Conservation (phyloP, 352 stramenopile species). For the Phytopythium vexans region DNA sequence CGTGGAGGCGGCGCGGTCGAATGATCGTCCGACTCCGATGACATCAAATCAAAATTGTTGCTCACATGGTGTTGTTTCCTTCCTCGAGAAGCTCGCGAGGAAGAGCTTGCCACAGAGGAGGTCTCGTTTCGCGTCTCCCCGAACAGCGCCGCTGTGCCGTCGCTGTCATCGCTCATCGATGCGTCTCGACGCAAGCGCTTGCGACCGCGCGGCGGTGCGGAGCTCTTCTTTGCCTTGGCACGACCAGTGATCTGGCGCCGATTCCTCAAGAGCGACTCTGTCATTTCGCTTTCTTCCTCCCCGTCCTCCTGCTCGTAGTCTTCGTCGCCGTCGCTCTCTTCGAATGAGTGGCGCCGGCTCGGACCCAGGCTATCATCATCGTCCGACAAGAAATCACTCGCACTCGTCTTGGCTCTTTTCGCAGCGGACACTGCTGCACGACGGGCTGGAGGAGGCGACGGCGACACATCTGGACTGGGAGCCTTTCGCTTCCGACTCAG, state of each 20-base stretch:
- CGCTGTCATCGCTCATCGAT: conserved; percentile 29
- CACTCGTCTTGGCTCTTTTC: conserved; percentile 16
- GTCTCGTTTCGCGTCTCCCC: too few relatives aligned
- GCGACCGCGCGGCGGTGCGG: conserved; percentile 10
- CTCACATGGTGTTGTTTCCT: conserved; percentile 15
- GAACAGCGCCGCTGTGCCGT: not conserved
- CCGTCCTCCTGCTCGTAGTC: conserved; percentile 51
- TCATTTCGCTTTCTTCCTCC: conserved; percentile 40
- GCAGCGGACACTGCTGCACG: conserved; percentile 18
- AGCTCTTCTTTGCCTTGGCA: conserved; percentile 17
- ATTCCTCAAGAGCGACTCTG: conserved; percentile 6
- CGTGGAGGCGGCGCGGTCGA: conserved; percentile 4
- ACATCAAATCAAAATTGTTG: conserved; percentile 46
- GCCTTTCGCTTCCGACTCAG: conserved; percentile 21
- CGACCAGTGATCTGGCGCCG: not conserved
- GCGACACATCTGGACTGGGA: not conserved
- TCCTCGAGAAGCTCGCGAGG: conserved; percentile 1
- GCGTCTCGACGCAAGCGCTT: conserved; percentile 41
- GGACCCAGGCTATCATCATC: conserved; percentile 27
- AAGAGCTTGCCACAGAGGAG: too few relatives aligned
- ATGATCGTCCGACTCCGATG: conserved; percentile 33
- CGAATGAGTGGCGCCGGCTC: conserved; percentile 11
- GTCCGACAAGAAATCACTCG: conserved; percentile 32
- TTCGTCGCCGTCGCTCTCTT: conserved; percentile 59
- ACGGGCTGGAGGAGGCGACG: conserved; percentile 2